Base-by-base conservation (phyloP, 257 asterid species). In the Solanum microdontum region DNA sequence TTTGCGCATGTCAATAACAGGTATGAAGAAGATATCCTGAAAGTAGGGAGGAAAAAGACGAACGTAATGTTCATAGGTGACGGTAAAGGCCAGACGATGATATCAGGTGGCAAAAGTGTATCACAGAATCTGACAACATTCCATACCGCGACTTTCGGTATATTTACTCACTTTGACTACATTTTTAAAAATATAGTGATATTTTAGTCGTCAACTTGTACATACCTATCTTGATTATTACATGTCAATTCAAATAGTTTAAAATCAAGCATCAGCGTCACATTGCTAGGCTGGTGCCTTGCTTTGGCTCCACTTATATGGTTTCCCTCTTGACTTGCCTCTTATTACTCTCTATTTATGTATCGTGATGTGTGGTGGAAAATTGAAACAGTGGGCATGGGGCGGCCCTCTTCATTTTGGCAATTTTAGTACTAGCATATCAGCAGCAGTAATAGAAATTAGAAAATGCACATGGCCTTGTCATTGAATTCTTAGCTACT, bases 111-210 rank as follows among this genome's bases (percentile, higher is more conserved):
- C 5, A 95, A 91, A 80, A 97, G 96, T 88, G 91, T 96, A 5
- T 91, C 87, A 32, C 94, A 94, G 12, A 90, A 93, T n/a, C 69
- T 94, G 51, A 97, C 99, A 17, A 97, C 99, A 23, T 97, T 97
- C 88, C 99, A 92, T 74, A 96, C 99, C 8, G 98, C 99, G 1
- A 40, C 98, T 30, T 97, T 97, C 48, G 99, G 99, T 97, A 93
- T 91, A 83, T 69, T 79, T 9, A 90, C 48, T 74, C 84, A 60
- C 10, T 75, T 39, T 17, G 7, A 13, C 26, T 32, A 36, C 10
- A 21, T 74, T 19, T 33, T 48, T 0, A 2, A 4, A 36, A 74
- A 21, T 0, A 14, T 19, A 0, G 3, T 69, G 76, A 69, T 69
- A 69, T 70, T 55, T 55, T 55, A 55, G 2, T 55, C 4, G 36